Evolutionary conservation across 2,329 filamentous ascomycete genomes (phyloP).

Genomic region (Beauveria bassiana): DNA sequence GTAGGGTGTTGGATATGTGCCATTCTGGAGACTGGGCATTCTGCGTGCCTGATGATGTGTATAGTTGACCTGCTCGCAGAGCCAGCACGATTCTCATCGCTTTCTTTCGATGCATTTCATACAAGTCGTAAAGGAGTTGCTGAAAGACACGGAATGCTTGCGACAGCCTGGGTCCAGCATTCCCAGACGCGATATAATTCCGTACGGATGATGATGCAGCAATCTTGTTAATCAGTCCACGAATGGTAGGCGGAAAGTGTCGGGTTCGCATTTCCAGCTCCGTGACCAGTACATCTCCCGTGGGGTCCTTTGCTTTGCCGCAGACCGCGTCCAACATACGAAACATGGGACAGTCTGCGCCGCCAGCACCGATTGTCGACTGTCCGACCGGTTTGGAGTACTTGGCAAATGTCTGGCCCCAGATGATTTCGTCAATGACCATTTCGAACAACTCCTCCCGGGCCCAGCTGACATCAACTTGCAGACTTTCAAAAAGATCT

Average conservation of each 20-base stretch:
- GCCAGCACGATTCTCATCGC: background rate
- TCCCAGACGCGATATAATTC: background rate
- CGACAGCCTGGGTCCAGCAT: background rate
- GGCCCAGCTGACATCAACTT: background rate
- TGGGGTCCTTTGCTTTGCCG: background rate
- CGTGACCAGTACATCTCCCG: background rate
- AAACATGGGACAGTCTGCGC: conserved; percentile 6
- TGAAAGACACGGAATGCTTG: background rate
- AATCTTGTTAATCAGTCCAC: background rate
- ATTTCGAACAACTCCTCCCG: background rate
- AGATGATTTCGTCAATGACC: background rate
- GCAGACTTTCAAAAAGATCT: background rate
- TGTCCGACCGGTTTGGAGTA: background rate
- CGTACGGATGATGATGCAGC: background rate
- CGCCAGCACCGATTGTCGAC: background rate
- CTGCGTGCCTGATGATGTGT: background rate
- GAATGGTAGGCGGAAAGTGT: background rate
- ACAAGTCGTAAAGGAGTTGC: background rate
- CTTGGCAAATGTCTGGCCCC: conserved; percentile 2
- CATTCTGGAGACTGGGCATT: background rate
- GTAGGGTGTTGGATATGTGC: background rate
- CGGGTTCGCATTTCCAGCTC: background rate
- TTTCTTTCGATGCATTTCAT: conserved; percentile 4
- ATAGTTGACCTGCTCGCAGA: background rate
- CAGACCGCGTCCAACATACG: conserved; percentile 1